A percentile compares a stretch with the other conserved stretches of the same genome.
Conservation (phyloP, 179 eudicot species). For the Corrigiola litoralis region DNA sequence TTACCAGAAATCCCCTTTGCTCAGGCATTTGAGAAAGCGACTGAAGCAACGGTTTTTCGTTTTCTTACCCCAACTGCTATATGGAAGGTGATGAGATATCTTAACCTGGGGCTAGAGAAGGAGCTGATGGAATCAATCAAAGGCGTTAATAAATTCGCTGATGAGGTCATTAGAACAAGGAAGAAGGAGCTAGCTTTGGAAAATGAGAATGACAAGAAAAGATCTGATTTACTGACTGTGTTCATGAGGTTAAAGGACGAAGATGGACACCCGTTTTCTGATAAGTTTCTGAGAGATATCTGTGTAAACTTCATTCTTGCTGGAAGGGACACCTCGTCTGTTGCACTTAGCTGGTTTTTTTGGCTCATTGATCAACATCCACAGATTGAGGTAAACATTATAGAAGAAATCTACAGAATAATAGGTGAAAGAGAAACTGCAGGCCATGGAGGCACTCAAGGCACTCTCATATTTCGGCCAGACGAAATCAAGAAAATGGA, state of each 20-base stretch:
- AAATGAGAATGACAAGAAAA: slow-evolving; percentile 20
- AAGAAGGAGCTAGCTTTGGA: slow-evolving; percentile 55
- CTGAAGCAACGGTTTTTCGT: slow-evolving; percentile 68
- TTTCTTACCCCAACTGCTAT: slow-evolving; percentile 72
- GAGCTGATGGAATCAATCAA: slow-evolving; percentile 51
- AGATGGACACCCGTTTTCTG: slow-evolving; percentile 47
- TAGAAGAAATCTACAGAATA: slow-evolving; percentile 52
- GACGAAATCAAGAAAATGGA: slow-evolving; percentile 94
- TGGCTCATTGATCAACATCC: slow-evolving; percentile 72
- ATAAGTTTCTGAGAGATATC: slow-evolving; percentile 69
- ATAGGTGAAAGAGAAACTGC: slow-evolving; percentile 33
- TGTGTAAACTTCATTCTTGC: slow-evolving; percentile 93
- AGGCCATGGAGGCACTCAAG: not conserved
- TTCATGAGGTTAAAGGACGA: slow-evolving; percentile 77
- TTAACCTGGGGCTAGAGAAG: slow-evolving; percentile 57
- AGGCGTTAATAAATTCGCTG: slow-evolving; percentile 67
- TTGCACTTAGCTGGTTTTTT: slow-evolving; percentile 96
- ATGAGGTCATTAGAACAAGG: slow-evolving; percentile 63
- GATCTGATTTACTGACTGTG: slow-evolving; percentile 70
- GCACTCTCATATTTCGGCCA: slow-evolving; percentile 42
- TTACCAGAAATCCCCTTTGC: slow-evolving; percentile 83
- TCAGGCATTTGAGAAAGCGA: slow-evolving; percentile 78
- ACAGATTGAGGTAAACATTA: slow-evolving; percentile 57
- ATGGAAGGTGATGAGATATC: slow-evolving; percentile 69
- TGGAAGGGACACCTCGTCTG: slow-evolving; percentile 94